These are phyloP conservation scores for Ogataea sp. DNA, from an alignment of 805 yeast species.

Conservation along the genomic window DNA sequence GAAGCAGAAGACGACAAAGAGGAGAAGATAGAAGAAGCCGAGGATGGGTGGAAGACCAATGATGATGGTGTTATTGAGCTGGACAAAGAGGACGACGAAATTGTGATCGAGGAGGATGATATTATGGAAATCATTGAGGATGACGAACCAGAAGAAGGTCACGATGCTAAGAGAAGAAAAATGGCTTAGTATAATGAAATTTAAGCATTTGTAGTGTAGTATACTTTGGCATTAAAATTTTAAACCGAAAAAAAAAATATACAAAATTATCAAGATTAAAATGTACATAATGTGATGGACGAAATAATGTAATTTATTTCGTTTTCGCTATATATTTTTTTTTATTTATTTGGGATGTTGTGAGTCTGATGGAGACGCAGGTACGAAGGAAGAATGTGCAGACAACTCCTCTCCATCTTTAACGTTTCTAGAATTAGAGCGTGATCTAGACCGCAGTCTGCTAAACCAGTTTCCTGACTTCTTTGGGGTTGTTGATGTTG, in stretches of 20 bases:
- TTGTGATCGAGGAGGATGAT: not conserved
- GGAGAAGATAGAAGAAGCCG: conserved; percentile 1
- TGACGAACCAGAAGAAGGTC: conserved; percentile 4
- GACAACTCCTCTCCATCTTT: not conserved
- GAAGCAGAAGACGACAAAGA: conserved; percentile 3
- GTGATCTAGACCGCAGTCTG: conserved; percentile 27
- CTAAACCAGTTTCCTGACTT: conserved; percentile 38
- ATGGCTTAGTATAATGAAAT: conserved; percentile 2
- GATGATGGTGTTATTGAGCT: conserved; percentile 12
- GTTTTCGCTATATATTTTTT: too few species aligned
- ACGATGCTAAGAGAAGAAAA: conserved; percentile 6
- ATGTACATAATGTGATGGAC: too few species aligned
- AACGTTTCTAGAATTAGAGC: conserved; percentile 11
- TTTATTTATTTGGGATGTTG: conserved; percentile 2
- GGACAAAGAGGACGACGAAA: conserved; percentile 7
- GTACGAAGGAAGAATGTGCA: conserved; percentile 8
- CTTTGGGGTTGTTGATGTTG: conserved; percentile 4
- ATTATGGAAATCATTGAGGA: conserved; percentile 4
- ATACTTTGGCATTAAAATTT: too few species aligned
- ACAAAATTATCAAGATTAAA: too few species aligned
- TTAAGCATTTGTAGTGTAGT: not conserved
- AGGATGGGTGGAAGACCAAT: conserved; percentile 1
- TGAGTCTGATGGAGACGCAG: conserved; percentile 11
- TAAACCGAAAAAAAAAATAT: too few species aligned
- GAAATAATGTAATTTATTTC: too few species aligned